Base-by-base conservation (phyloP, 1,139 yeast genomes). In the Diutina catenulata region DNA sequence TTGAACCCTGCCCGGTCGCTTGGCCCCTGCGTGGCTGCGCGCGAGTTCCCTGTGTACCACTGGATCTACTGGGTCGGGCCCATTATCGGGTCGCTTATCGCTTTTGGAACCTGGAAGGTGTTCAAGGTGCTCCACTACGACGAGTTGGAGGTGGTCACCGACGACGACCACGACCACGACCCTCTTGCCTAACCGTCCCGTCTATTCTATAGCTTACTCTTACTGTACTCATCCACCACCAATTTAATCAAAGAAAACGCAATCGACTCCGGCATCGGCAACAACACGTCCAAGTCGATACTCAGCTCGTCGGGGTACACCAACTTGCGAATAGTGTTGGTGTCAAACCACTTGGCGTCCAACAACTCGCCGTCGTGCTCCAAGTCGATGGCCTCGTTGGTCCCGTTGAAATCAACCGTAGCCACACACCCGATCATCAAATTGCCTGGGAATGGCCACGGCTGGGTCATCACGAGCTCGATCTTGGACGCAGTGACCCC, bases 51-150 rank as follows among this genome's bases (percentile, higher is more conserved):
- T 29, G 58, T 55, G 51, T 84, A 86, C 62, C 87, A 77, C 68
- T 86, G 94, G 94, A 82, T 86, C 47, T 86, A 86, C 69, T 83
- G 94, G 93, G 73, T 86, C 41, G 94, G 94, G 42, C 94, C 94
- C 43, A 49, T 77, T 40, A 52, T 81, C 44, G 95, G 94, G 46
- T 62, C 91, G 5, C 46, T 67, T 40, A 56, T 82, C 49, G 80
- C 94, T 25, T 74, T 70, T 47, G 74, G 68, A 45, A 66, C 82
- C 49, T 82, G 83, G 79, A 70, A 77, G 56, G 46, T 75, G 39
- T 64, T 84, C 62, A 79, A 76, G 59, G 49, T 71, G 50, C 65
- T 82, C 53, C 69, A 79, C 51, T 81, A 80, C 60, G 77, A 76
- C 5, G 14, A 10, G 9, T 25, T 11, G 10, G 13, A 6, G 13